Base-by-base conservation (phyloP, 106 monocot genomes). In the Dactylorhiza incarnata region DNA sequence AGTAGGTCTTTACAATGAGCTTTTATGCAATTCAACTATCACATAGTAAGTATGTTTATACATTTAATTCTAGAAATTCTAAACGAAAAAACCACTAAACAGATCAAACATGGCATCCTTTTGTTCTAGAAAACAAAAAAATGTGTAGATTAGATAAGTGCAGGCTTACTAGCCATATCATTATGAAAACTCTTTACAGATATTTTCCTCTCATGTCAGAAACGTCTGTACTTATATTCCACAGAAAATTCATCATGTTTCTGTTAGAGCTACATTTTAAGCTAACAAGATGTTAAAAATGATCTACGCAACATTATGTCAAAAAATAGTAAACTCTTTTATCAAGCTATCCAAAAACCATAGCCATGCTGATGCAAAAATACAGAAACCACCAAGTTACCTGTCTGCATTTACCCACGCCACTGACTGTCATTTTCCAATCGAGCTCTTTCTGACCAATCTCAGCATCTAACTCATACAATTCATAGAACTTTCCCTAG, bases 351-450 rank as follows among this genome's bases (percentile, higher is more conserved):
- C 22, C 17, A 23, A 19, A 44, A 49, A 70, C 9, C 5, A 72
- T 19, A 72, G 49, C 19, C 0, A 48, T 23, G 9, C 47, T n/a
- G 49, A 72, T 49, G 24, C 7, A 72, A 44, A 7, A 48, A 48
- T 72, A 46, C 44, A 69, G 45, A 2, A 69, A 44, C 45, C 25
- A 11, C 12, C 9, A 12, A 7, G 1, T 74, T 87, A 97, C 96
- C 93, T 97, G 96, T 84, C 93, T 90, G 77, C 96, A 97, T 85
- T 91, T 97, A 71, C 93, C 96, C 5, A 97, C 93, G 73, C 93
- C 96, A 83, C 89, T 97, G 55, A 89, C 24, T 67, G 96, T 97
- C 87, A 97, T 97, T 87, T 93, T 97, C 96, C 96, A 97, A 52
- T 91, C 93, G 79, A 97, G 84, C 78, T 97, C 96, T 72, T 84